Percentiles rank a stretch among this genome's conserved stretches.
These are phyloP conservation scores for Talaromyces verruculosus DNA, from an alignment of 2,329 filamentous ascomycete genomes.

Conservation along the genomic window DNA sequence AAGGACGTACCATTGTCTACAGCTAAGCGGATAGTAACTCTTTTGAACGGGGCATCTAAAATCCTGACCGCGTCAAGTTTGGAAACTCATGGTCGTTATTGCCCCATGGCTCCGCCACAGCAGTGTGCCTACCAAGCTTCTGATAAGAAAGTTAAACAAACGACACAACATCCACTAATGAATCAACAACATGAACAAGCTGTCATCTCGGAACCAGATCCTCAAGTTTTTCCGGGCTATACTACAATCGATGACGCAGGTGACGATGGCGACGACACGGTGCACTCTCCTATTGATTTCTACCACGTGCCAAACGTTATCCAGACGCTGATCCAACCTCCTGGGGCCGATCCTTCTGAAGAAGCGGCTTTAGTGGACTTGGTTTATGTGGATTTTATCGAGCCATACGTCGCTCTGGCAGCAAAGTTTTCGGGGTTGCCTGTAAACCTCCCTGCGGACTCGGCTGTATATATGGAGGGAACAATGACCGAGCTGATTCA, in stretches of 20 bases:
- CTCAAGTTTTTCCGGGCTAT: conserved; percentile 68
- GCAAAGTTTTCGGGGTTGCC: conserved; percentile 61
- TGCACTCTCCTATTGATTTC: conserved; percentile 72
- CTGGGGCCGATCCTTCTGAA: background rate
- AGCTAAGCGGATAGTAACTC: conserved; percentile 65
- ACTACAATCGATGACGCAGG: conserved; percentile 85
- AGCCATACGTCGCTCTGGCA: conserved; percentile 75
- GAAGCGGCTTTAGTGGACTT: conserved; percentile 76
- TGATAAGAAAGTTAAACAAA: background rate
- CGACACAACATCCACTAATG: background rate
- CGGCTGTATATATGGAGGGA: conserved; percentile 53
- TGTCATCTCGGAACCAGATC: conserved; percentile 36
- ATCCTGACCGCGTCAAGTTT: conserved; percentile 39
- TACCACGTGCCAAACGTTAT: conserved; percentile 82
- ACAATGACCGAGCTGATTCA: conserved; percentile 60
- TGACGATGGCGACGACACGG: conserved; percentile 82
- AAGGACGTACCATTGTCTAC: conserved; percentile 76
- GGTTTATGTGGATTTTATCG: conserved; percentile 87
- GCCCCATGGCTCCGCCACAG: conserved; percentile 48
- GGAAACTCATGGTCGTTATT: conserved; percentile 24
- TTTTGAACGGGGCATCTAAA: conserved; percentile 59
- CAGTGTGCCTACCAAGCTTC: conserved; percentile 35
- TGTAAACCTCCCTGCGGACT: conserved; percentile 50
- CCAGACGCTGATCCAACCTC: conserved; percentile 62
- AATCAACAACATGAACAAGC: conserved; percentile 28